Evolutionary conservation across 163 green algal genomes (phyloP).

Genomic region (Scenedesmus sp.): DNA sequence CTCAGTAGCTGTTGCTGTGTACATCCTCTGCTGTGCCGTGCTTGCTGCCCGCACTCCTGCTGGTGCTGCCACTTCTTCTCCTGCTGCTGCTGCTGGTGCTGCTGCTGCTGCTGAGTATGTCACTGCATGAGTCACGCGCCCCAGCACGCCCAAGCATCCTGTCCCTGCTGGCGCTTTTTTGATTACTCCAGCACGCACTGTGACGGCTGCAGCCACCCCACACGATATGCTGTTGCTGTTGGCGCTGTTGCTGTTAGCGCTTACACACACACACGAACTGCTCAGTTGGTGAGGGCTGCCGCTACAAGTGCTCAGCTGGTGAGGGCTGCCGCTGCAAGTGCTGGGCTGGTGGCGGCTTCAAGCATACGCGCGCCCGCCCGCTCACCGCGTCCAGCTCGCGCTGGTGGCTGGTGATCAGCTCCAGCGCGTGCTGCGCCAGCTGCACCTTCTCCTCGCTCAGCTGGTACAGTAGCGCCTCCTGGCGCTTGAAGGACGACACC

Average conservation of each 20-base stretch:
- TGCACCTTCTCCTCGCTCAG: conserved; percentile 60
- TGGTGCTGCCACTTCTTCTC: too few species aligned
- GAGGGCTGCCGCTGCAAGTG: too few species aligned
- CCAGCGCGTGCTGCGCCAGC: conserved; percentile 53
- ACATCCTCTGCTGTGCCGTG: neutral
- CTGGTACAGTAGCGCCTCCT: conserved; percentile 53
- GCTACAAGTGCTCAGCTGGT: too few species aligned
- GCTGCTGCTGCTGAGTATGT: neutral
- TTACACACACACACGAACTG: too few species aligned
- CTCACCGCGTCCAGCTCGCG: conserved; percentile 34
- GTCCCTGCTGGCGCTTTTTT: conserved; percentile 29
- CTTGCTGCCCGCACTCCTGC: neutral
- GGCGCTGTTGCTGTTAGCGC: too few species aligned
- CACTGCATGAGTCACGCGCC: neutral
- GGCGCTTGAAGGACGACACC: neutral
- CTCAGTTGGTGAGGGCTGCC: too few species aligned
- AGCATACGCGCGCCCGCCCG: too few species aligned
- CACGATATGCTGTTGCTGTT: neutral
- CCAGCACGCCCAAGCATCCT: neutral
- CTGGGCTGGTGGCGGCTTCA: too few species aligned
- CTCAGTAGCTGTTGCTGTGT: neutral
- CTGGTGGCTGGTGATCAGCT: conserved; percentile 49
- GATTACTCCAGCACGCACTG: conserved; percentile 49
- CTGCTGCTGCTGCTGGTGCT: neutral
- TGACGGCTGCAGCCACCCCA: conserved; percentile 55